A percentile compares a stretch with the other conserved stretches of the same genome.
phyloP scores from a whole-genome alignment of 163 green algal genomes.

The Scenedesmus sp. region DNA sequence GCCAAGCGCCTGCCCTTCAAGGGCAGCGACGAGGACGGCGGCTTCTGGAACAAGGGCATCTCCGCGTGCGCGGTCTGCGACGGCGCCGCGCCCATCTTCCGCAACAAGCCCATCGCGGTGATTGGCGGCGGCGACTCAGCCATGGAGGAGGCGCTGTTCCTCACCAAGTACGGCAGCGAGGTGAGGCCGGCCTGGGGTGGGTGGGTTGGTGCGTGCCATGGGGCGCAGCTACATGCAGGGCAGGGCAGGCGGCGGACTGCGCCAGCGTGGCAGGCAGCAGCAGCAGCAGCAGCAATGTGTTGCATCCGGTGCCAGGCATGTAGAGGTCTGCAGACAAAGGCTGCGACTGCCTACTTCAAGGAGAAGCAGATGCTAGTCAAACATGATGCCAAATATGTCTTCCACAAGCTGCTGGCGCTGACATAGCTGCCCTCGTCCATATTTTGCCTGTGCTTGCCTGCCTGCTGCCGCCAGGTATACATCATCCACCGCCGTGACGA shows the following conservation, averaged over 20 bases:
- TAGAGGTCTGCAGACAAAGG: too few species aligned
- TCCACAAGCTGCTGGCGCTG: background rate
- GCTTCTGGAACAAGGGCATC: slow-evolving; percentile 93
- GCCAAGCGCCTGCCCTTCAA: slow-evolving; percentile 79
- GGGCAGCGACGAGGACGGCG: slow-evolving; percentile 77
- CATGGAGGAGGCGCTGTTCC: slow-evolving; percentile 93
- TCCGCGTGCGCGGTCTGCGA: slow-evolving; percentile 94
- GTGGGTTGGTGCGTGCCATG: background rate
- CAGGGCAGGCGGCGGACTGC: background rate
- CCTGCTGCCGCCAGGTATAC: slow-evolving; percentile 79
- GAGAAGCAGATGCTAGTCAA: background rate
- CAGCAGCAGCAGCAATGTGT: background rate
- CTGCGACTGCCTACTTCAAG: too few species aligned
- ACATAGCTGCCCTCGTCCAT: background rate
- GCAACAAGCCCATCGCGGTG: slow-evolving; percentile 89
- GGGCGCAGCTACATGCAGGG: background rate
- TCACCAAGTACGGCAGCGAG: slow-evolving; percentile 85
- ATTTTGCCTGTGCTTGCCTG: background rate
- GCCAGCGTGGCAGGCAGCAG: background rate
- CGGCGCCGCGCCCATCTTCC: slow-evolving; percentile 92
- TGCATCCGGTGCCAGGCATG: too few species aligned
- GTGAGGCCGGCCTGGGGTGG: background rate
- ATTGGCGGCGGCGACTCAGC: slow-evolving; percentile 94
- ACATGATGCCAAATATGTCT: background rate
- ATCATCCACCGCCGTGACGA: slow-evolving; percentile 90